A percentile compares a stretch with the other conserved stretches of the same genome.
Conservation (phyloP, 106 monocot genomes). For the Platanthera zijinensis region DNA sequence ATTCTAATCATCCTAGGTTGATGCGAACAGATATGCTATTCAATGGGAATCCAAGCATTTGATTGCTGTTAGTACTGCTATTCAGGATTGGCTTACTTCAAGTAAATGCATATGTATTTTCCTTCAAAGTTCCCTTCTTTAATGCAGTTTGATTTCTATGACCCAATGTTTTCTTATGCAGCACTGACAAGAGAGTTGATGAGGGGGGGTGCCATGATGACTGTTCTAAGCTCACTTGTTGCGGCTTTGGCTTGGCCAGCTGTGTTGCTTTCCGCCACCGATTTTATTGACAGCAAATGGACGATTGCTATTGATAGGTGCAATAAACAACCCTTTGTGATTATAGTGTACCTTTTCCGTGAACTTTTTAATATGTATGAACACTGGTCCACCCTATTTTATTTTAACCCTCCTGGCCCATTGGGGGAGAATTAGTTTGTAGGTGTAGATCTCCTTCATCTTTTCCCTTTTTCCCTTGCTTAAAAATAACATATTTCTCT, state of each 20-base stretch:
- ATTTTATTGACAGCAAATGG: slow-evolving; percentile 98
- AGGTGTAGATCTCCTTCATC: no score
- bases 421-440: no score
- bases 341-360: neutral
- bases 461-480: no score
- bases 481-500: no score
- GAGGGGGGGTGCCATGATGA: slow-evolving; percentile 97
- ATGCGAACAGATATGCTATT: slow-evolving; percentile 56
- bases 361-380: neutral
- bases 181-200: slow-evolving; percentile 67
- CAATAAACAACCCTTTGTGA: neutral
- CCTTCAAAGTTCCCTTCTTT: neutral
- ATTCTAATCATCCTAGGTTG: slow-evolving; percentile 9
- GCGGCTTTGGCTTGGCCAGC: slow-evolving; percentile 90
- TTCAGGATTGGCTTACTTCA: slow-evolving; percentile 93
- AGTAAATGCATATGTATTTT: slow-evolving; percentile 36
- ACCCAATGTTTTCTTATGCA: slow-evolving; percentile 22
- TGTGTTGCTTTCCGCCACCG: slow-evolving; percentile 69
- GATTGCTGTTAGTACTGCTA: slow-evolving; percentile 82
- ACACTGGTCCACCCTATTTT: neutral
- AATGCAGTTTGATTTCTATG: neutral
- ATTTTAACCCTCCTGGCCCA: neutral
- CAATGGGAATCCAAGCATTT: slow-evolving; percentile 96
- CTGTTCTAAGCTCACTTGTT: slow-evolving; percentile 70
- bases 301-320: slow-evolving; percentile 94